Base-by-base conservation (phyloP, 2,329 filamentous ascomycete species). In the Aspergillus vadensis region DNA sequence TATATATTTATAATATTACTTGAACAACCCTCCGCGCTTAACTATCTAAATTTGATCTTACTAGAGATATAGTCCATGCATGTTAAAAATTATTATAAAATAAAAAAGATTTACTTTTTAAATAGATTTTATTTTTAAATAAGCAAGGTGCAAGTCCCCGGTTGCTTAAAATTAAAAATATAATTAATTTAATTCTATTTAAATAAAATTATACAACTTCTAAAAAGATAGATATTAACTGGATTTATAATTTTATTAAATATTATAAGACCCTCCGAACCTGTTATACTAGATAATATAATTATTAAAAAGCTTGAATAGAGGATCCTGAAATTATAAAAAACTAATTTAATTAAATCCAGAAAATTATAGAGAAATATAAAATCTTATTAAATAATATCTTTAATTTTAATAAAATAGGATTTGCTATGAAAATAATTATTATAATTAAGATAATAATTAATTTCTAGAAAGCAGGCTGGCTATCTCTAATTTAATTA, bases 331-430 rank as follows among this genome's bases (percentile, higher is more conserved):
- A 44, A 19, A 55, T 55, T 21, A 61, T 62, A 23, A 23, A 55
- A 25, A 12, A 23, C 4, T 62, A 21, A 23, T 62, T 58, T 58
- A 48, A 38, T n/a, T 14, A 15, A 2, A 3, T 62, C 10, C 19
- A 62, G 39, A 39, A 41, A 2, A 43, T 36, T 14, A 59, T 57
- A 12, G 2, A 17, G 10, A 48, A 63, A 51, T 59, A 65, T 55
- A 41, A 55, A 4, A 66, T 66, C 38, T 21, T 51, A 14, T 10
- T 19, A 25, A 2, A 63, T 21, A 56, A 65, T 58, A 65, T 58
- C 30, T 64, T 48, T 50, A 66, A 55, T 55, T 55, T 55, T 55
- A 43, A 55, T 55, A 23, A 23, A 23, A 23, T 1, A 23, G 4
- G 21, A 2, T 23, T 23, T 23, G 1, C 5, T 23, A 23, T 39